Conservation (phyloP, 345 rosid species). For the Arabidopsis arenosa region DNA sequence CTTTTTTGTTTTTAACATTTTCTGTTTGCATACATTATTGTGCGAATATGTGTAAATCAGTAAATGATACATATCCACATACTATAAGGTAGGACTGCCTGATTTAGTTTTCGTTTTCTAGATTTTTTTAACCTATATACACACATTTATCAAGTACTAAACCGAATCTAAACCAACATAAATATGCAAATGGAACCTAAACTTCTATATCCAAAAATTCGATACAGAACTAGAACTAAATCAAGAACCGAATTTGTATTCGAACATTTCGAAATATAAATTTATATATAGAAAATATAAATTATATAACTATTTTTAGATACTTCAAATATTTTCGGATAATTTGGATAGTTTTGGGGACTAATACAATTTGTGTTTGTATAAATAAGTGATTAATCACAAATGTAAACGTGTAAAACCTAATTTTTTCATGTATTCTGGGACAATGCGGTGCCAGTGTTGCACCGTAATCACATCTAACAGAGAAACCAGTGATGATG, state of each 20-base stretch:
- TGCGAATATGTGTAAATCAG: background rate
- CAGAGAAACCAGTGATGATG: slow-evolving; percentile 24
- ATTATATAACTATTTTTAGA: too few relatives aligned
- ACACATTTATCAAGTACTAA: background rate
- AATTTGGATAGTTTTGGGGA: too few relatives aligned
- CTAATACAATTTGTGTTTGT: too few relatives aligned
- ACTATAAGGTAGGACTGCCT: background rate
- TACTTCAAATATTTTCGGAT: too few relatives aligned
- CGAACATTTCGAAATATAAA: too few relatives aligned
- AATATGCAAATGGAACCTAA: too few relatives aligned
- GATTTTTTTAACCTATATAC: background rate
- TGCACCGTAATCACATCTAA: slow-evolving; percentile 38
- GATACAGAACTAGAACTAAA: too few relatives aligned
- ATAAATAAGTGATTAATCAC: background rate
- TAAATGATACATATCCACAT: background rate
- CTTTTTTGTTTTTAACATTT: background rate
- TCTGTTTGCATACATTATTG: background rate
- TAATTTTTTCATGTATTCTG: background rate
- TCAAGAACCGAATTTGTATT: too few relatives aligned
- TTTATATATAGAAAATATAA: too few relatives aligned
- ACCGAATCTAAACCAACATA: too few relatives aligned
- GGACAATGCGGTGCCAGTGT: slow-evolving; percentile 11
- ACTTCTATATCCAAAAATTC: too few relatives aligned
- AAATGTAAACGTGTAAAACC: background rate
- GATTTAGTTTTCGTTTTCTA: background rate